Evolutionary conservation across 495 filamentous ascomycete genomes (phyloP).

Genomic region (Echria macrotheca): DNA sequence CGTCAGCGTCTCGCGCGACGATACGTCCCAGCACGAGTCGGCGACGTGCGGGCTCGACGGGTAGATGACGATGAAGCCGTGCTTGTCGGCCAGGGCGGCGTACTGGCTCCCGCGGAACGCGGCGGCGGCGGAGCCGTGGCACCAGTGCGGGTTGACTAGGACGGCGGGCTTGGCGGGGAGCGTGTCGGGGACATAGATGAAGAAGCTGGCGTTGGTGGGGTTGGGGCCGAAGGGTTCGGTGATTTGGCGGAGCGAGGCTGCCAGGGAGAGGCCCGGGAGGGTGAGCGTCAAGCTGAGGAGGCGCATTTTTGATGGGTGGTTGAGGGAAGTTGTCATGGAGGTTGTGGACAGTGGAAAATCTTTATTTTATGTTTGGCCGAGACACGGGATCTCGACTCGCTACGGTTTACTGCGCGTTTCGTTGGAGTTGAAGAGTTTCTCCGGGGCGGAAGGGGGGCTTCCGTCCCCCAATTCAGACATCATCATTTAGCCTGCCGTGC

Average conservation of each 20-base stretch:
- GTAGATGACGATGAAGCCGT: constrained; percentile 53
- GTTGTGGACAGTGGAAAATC: too few species aligned
- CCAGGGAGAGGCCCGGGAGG: constrained; percentile 2
- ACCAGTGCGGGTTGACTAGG: constrained; percentile 53
- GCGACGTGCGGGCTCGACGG: constrained; percentile 44
- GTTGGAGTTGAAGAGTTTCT: too few species aligned
- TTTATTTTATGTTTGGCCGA: too few species aligned
- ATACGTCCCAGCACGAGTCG: constrained; percentile 54
- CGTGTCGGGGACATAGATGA: constrained; percentile 50
- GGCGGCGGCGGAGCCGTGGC: constrained; percentile 35
- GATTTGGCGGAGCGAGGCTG: constrained; percentile 29
- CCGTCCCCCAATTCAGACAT: too few species aligned
- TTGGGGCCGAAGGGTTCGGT: constrained; percentile 40
- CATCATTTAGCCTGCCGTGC: too few species aligned
- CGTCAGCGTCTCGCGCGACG: constrained; percentile 37
- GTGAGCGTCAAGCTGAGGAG: background rate
- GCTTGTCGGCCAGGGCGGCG: constrained; percentile 41
- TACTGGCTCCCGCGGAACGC: constrained; percentile 27
- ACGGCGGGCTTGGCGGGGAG: constrained; percentile 48
- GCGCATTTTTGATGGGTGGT: too few species aligned
- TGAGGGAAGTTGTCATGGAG: too few species aligned
- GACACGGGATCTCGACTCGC: too few species aligned
- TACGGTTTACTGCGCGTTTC: too few species aligned
- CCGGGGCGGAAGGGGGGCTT: too few species aligned
- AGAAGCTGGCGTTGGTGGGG: constrained; percentile 47